phyloP scores from a whole-genome alignment of 169 alveolate genomes.

The Plasmodium knowlesi region DNA sequence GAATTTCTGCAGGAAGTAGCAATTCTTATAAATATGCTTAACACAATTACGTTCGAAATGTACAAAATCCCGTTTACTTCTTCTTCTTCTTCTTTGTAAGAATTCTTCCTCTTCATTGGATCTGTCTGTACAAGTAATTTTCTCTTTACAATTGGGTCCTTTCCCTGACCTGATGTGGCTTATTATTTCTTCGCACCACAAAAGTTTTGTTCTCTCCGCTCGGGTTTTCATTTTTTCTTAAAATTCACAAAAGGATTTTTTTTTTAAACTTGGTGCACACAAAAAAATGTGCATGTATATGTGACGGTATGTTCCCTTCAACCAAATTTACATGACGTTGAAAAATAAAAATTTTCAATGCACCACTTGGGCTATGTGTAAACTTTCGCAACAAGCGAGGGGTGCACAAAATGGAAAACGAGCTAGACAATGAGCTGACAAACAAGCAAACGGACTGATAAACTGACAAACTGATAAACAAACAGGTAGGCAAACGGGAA shows the following conservation, averaged over 20 bases:
- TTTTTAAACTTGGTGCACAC: background rate
- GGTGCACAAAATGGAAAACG: background rate
- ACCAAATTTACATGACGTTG: background rate
- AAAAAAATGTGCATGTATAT: background rate
- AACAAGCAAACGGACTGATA: background rate
- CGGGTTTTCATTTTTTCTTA: background rate
- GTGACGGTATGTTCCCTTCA: background rate
- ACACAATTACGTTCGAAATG: slow-evolving; percentile 2
- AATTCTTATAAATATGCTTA: slow-evolving; percentile 34
- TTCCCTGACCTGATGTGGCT: slow-evolving; percentile 6
- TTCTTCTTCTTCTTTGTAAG: background rate
- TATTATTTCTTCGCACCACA: slow-evolving; percentile 5
- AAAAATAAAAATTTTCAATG: background rate
- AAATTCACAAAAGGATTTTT: background rate
- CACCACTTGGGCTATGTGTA: background rate
- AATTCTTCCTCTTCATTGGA: background rate
- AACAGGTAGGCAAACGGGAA: background rate
- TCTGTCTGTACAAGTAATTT: background rate
- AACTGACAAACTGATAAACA: background rate
- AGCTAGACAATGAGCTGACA: background rate
- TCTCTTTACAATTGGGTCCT: background rate
- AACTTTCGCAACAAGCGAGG: background rate
- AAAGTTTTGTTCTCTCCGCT: background rate
- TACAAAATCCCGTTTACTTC: background rate
- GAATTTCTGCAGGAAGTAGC: slow-evolving; percentile 15